These are phyloP conservation scores for Penicillium nordicum DNA, from an alignment of 2,329 filamentous ascomycete genomes.

Conservation along the genomic window DNA sequence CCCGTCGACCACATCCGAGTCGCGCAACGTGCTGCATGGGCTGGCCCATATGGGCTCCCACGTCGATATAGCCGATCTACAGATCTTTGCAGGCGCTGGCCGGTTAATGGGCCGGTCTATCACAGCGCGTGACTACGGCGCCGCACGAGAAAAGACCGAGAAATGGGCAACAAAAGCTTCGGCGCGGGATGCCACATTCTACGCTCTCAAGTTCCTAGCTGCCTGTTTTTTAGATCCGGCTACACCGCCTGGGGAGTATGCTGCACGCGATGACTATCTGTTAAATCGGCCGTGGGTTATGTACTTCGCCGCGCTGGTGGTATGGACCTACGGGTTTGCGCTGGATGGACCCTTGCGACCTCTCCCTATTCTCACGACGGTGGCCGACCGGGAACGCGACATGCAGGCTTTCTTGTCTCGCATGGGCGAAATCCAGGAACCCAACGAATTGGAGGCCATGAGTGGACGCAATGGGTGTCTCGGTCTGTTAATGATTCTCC, in stretches of 20 bases:
- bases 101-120: constrained; percentile 82
- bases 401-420: constrained; percentile 76
- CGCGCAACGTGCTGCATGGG: constrained; percentile 83
- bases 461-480: constrained; percentile 78
- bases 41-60: constrained; percentile 98
- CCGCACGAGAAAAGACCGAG: constrained; percentile 74
- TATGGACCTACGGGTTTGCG: constrained; percentile 93
- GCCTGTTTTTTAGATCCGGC: constrained; percentile 64
- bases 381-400: constrained; percentile 66
- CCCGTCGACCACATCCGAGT: constrained; percentile 70
- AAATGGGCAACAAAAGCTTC: constrained; percentile 84
- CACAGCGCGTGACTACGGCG: constrained; percentile 73
- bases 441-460: constrained; percentile 71
- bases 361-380: constrained; percentile 52
- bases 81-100: constrained; percentile 88
- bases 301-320: constrained; percentile 86
- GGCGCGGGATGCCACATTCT: constrained; percentile 87
- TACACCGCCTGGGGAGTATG: constrained; percentile 54
- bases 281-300: constrained; percentile 93
- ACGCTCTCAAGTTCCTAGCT: constrained; percentile 81
- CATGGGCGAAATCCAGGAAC: constrained; percentile 68
- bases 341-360: constrained; percentile 70
- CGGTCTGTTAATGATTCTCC: constrained; percentile 75
- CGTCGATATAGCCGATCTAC: constrained; percentile 94
- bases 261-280: constrained; percentile 80